These are phyloP conservation scores for Saturnispora galanensis DNA, from an alignment of 805 yeast species.

Conservation along the genomic window DNA sequence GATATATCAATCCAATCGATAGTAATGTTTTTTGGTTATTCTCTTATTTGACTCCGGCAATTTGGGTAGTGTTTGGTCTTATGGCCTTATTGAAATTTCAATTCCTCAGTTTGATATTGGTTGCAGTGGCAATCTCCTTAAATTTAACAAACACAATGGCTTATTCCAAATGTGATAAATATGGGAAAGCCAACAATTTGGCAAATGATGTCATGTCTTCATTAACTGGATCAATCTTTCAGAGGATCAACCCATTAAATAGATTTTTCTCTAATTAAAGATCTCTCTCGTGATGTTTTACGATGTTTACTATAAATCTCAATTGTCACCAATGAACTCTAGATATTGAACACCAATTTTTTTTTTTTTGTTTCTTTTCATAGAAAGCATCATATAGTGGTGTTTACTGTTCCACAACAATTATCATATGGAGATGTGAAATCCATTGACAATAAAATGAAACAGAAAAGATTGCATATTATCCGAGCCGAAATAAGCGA, in stretches of 20 bases:
- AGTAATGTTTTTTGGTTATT: constrained; percentile 82
- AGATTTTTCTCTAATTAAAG: constrained; percentile 10
- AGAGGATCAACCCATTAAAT: constrained; percentile 36
- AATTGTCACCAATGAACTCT: too few species aligned
- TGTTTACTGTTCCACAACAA: too few species aligned
- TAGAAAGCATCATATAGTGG: too few species aligned
- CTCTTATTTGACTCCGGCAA: constrained; percentile 61
- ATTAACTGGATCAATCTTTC: constrained; percentile 34
- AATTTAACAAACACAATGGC: constrained; percentile 82
- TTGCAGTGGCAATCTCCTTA: constrained; percentile 57
- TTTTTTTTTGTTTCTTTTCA: too few species aligned
- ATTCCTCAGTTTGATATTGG: constrained; percentile 54
- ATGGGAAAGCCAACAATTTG: constrained; percentile 68
- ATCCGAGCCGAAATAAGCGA: too few species aligned
- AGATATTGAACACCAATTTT: too few species aligned
- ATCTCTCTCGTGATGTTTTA: background rate
- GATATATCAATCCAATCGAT: constrained; percentile 81
- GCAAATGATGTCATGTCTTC: constrained; percentile 49
- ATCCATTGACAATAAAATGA: too few species aligned
- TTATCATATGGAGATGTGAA: too few species aligned
- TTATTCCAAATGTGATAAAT: constrained; percentile 85
- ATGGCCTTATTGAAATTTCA: constrained; percentile 73
- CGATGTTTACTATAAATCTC: background rate
- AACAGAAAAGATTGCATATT: too few species aligned
- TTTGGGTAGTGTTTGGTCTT: constrained; percentile 68